Evolutionary conservation across 2,329 filamentous ascomycete species (phyloP).

Genomic region (Fusarium guadeloupense): DNA sequence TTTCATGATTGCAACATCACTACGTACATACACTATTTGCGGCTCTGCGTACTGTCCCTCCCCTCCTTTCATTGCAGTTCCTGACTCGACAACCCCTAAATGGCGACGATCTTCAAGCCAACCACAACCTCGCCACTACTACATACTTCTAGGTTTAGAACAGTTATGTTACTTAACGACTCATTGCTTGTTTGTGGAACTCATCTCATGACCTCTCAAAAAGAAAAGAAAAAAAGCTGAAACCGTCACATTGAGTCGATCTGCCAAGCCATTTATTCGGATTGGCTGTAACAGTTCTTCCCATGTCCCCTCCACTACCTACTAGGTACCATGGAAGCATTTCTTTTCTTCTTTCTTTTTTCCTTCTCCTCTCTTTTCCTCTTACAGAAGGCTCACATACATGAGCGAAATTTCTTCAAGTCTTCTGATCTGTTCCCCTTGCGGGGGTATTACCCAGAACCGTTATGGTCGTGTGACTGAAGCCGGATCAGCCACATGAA

Average conservation of each 20-base stretch:
- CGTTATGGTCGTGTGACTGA: constrained; percentile 41
- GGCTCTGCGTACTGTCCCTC: constrained; percentile 24
- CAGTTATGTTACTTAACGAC: constrained; percentile 7
- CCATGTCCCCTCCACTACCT: constrained; percentile 3
- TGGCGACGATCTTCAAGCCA: constrained; percentile 27
- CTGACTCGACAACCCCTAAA: constrained; percentile 21
- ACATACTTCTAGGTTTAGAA: constrained; percentile 29
- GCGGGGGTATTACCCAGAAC: constrained; percentile 30
- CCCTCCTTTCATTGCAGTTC: constrained; percentile 6
- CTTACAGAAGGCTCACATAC: constrained; percentile 14
- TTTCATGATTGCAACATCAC: neutral
- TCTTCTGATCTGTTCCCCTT: constrained; percentile 39
- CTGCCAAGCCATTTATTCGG: neutral
- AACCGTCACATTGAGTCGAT: constrained; percentile 6
- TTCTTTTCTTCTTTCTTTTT: constrained; percentile 15
- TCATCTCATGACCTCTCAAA: constrained; percentile 1
- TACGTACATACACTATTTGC: constrained; percentile 6
- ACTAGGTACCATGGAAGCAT: too few relatives aligned
- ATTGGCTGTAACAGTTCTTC: constrained; percentile 16
- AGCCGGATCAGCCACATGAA: constrained; percentile 29
- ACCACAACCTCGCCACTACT: constrained; percentile 11
- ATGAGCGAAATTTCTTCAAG: constrained; percentile 10
- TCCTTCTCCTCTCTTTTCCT: constrained; percentile 10
- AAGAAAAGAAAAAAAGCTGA: too few relatives aligned
- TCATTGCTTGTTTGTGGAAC: constrained; percentile 12